Base-by-base conservation (phyloP, 352 stramenopile genomes). In the Phytophthora melonis region DNA sequence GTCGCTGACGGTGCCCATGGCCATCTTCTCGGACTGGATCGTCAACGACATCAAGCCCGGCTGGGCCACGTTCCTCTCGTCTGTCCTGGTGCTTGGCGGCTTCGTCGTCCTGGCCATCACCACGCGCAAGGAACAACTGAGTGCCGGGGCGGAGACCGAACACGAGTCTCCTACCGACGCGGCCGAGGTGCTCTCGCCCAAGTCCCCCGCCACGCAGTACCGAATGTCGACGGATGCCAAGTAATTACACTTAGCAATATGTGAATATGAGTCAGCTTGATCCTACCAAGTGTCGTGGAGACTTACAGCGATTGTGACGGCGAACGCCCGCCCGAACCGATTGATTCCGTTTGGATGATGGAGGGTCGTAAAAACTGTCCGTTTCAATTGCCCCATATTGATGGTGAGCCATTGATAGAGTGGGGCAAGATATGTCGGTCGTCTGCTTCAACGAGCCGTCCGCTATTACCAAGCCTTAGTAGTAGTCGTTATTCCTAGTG, bases 1-100 rank as follows among this genome's bases (percentile, higher is more conserved):
- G 52, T 98, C 94, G 47, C 90, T 99, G 32, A 99, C 97, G 10
- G 98, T 99, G 47, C 97, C 97, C 30, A 85, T 99, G 63, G 97
- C 97, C 11, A 98, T 99, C 77, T 36, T 94, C 23, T 93, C 93
- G 52, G 97, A 99, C 74, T 89, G 77, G 60, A 77, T 94, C 36
- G 72, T 95, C 58, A 82, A 93, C 66, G 70, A 84, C 32, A 80
- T 84, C 27, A 54, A 72, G 14, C 90, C 91, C 16, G 79, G 67
- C 11, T 73, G 66, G 53, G 63, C 90, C 50, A 91, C 88, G 9
- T 53, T 87, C 47, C 60, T 94, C 30, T 90, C 88, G 19, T 91
- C 89, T 18, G 58, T 79, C 43, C 71, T 95, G 45, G 90, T 97
- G 41, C 72, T 95, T 57, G 75, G 73, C 9, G 90, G 90, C 30